Evolutionary conservation across 257 asterid species (phyloP), one percentile per base, ranked within the genome.

Genomic region (Plantago major): DNA sequence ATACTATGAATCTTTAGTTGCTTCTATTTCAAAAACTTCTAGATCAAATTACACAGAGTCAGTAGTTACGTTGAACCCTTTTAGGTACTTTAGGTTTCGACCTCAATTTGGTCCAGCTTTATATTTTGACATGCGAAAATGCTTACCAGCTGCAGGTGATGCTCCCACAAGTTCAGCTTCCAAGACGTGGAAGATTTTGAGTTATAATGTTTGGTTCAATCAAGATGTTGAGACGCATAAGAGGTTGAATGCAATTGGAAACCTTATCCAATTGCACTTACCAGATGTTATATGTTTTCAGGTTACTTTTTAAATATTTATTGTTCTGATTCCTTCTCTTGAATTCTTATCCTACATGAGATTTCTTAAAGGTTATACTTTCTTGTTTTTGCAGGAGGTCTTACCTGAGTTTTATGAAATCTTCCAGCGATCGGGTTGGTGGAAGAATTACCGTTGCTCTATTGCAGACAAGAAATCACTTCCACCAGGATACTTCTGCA

Each of bases 281-380:
- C 99, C 97, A 0, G 92, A 93, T 76, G 73, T 89, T 45, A 79
- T 93, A 45, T 93, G 99, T 62, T 82, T 93, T 68, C 99, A 93
- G 99, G 99, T 90, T 76, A 58, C 64, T 62, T 61, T 37, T 33
- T 1, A 33, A 33, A 16, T 63, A n/a, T 1, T 7, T 56, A 11
- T 12, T 69, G 17, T 12, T 44, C 50, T 14, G 16, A 33, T 67
- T 59, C 54, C 18, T 11, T 19, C 22, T 59, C 16, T 26, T 54
- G 15, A 19, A 30, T 28, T 15, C 45, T 48, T 52, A 46, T 18
- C 55, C 28, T 5, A 11, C 30, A 2, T 26, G 16, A 3, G 5
- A n/a, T 43, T 63, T 58, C 62, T 50, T 48, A 40, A 47, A 13
- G 11, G 18, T 55, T 62, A 67, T 58, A 46, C 43, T 6, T 14